A percentile compares a stretch with the other conserved stretches of the same genome.
These are phyloP conservation scores for Crotalaria pallida DNA, from an alignment of 306 rosid genomes.

Conservation along the genomic window DNA sequence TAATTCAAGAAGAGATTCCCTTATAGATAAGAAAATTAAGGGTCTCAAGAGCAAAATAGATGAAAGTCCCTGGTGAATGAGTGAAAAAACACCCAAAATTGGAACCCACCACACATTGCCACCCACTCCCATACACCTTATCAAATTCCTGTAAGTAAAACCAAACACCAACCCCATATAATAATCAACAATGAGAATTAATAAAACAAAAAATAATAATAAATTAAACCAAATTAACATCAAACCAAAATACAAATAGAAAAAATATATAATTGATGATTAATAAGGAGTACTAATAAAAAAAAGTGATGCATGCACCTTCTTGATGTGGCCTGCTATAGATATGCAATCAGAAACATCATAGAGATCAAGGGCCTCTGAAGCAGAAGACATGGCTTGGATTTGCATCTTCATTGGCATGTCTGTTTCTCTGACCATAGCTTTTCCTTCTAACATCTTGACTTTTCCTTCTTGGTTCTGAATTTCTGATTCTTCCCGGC, in stretches of 20 bases:
- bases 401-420: constrained; percentile 71
- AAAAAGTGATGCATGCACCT: constrained; percentile 32
- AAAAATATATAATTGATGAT: no score
- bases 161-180: neutral
- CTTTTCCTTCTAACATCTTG: constrained; percentile 87
- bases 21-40: constrained; percentile 73
- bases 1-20: constrained; percentile 39
- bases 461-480: neutral
- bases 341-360: constrained; percentile 66
- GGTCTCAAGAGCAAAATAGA: constrained; percentile 66
- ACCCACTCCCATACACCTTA: constrained; percentile 58
- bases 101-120: constrained; percentile 89
- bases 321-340: constrained; percentile 64
- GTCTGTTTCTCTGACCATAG: constrained; percentile 57
- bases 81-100: constrained; percentile 77
- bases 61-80: constrained; percentile 61
- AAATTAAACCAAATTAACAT: neutral
- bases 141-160: constrained; percentile 61
- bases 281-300: no score
- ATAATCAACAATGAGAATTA: neutral
- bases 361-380: constrained; percentile 74
- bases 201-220: neutral
- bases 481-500: neutral
- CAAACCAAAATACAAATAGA: neutral
- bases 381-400: constrained; percentile 87